A percentile compares a stretch with the other conserved stretches of the same genome.
Conservation (phyloP, 2,329 filamentous ascomycete species). For the Phoma sp. region DNA sequence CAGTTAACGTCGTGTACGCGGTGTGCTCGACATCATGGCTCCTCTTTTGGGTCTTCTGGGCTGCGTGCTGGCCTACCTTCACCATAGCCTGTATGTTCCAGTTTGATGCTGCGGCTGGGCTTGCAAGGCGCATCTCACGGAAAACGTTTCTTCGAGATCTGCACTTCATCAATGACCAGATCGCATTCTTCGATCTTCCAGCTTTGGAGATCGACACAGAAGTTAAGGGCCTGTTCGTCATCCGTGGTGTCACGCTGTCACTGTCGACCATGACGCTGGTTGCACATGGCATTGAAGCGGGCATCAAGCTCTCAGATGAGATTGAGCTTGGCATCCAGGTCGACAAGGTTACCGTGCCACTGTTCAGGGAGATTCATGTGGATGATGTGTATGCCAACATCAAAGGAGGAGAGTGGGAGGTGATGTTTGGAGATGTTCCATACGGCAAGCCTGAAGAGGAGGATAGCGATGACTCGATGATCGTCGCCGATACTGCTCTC, state of each 20-base stretch:
- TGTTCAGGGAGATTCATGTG: conserved; percentile 61
- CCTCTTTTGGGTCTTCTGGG: conserved; percentile 54
- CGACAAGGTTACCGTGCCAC: conserved; percentile 57
- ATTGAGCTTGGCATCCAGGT: conserved; percentile 62
- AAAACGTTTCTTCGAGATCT: conserved; percentile 51
- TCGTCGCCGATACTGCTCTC: conserved; percentile 56
- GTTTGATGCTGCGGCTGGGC: conserved; percentile 51
- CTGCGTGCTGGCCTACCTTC: conserved; percentile 53
- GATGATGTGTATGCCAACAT: conserved; percentile 63
- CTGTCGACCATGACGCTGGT: conserved; percentile 59
- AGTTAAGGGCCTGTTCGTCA: conserved; percentile 60
- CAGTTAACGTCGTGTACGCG: conserved; percentile 57
- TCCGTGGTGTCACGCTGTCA: conserved; percentile 61
- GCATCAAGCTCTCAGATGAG: conserved; percentile 60
- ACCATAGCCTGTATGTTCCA: conserved; percentile 57
- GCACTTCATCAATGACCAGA: conserved; percentile 61
- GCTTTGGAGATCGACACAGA: conserved; percentile 64
- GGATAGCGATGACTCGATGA: conserved; percentile 51
- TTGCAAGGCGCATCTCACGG: conserved; percentile 48
- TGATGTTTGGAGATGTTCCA: conserved; percentile 54
- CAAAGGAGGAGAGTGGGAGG: conserved; percentile 61
- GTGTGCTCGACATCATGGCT: conserved; percentile 62
- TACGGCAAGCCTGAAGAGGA: conserved; percentile 43
- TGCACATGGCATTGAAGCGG: conserved; percentile 62
- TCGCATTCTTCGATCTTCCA: conserved; percentile 59